Evolutionary conservation across 1,139 yeast species (phyloP), one percentile per base, ranked within the genome.

Genomic region (Kodamaea ohmeri): DNA sequence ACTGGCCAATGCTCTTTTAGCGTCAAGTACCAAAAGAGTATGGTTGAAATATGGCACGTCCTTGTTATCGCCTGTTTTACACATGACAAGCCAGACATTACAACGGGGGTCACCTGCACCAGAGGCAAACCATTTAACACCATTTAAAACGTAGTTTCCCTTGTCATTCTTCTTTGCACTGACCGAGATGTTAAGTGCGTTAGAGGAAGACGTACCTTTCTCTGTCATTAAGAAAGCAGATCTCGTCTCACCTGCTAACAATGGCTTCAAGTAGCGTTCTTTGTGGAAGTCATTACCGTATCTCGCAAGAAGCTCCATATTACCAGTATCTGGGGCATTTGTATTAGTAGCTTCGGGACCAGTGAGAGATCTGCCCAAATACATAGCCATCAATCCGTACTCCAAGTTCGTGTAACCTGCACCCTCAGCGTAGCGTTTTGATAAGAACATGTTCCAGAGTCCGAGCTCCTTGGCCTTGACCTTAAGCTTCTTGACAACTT

Each of bases 171-270:
- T 51, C 15, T 44, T 51, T 32, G 83, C 82, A 24, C 69, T 60
- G 25, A 76, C 62, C 7, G 79, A 67, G 42, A 81, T 79, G 56
- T 80, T 81, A 49, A 81, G 69, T 2, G 87, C 86, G 53, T 82
- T 82, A 4, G 87, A 79, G 0, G 84, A 77, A 4, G 85, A 74
- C 8, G 77, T 71, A 18, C 82, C 80, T 50, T 72, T 76, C 55
- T 82, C 89, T 3, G 88, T 81, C 86, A 81, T 80, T 48, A 80
- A 68, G 50, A 82, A 80, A 0, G 87, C 86, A 7, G 85, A 78
- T 44, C 86, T 64, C 46, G 78, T 78, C 30, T 73, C 60, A 8
- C 88, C 88, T 32, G 72, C 58, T 47, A 80, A 62, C 48, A 81
- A 65, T 4, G 85, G 85, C 39, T 57, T 56, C 46, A 81, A 65